Evolutionary conservation across 305 asterid species (phyloP), one percentile per base, ranked within the genome.

Genomic region (Fraxinus greggii): DNA sequence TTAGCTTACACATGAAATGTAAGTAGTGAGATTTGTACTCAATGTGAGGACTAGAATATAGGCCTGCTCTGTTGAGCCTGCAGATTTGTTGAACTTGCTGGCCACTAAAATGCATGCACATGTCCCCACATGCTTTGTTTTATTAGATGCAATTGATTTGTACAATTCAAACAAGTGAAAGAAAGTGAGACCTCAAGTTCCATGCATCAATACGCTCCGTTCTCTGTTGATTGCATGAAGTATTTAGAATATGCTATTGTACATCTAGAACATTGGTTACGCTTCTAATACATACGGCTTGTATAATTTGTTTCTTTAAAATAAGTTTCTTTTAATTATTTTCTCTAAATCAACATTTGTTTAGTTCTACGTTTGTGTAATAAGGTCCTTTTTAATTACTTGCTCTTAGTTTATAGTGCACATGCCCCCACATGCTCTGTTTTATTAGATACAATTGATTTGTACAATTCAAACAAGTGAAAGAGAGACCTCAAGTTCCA

Each of bases 41-140:
- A 19, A 21, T 77, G 56, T 3, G 38, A 69, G 45, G 45, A 21
- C 56, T 0, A 76, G 31, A 45, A 32, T 75, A 28, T 26, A 7
- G 12, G 45, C n/a, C 35, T 21, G 29, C 23, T 33, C 45, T 48
- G 78, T 72, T 70, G 33, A 7, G 40, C 32, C 26, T 75, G 45
- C 40, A 12, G 13, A 78, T 48, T 9, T 26, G 51, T 69, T 31
- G 42, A 76, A 80, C 72, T 78, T 73, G 77, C 74, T 67, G 36
- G 9, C 74, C 74, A 67, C 3, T 67, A 12, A 24, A 28, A 67
- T 28, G 17, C 73, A 28, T 67, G 19, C 36, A 28, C 21, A 2
- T 10, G 36, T 67, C 19, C 36, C 12, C n/a, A 28, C 17, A 5
- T 67, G 74, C 74, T 65, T 9, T 24, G n/a, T 67, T 24, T 12